A percentile compares a stretch with the other conserved stretches of the same genome.
These are phyloP conservation scores for Coemansia sp. DNA, from an alignment of 192 early-diverging fungal genomes.

Conservation along the genomic window DNA sequence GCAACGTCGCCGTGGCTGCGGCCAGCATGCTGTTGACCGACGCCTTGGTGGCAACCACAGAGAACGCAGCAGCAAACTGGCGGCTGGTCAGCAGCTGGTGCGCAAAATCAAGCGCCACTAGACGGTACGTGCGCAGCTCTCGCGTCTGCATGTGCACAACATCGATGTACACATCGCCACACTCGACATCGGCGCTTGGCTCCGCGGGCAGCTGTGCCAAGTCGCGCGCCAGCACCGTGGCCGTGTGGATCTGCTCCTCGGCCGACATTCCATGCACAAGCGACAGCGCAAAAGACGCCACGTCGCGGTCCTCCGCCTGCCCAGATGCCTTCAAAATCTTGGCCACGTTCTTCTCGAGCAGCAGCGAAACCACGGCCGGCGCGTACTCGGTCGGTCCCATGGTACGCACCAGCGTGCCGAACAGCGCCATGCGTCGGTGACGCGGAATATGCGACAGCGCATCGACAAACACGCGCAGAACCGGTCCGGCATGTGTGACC, in stretches of 20 bases:
- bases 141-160: slow-evolving; percentile 21
- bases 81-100: slow-evolving; percentile 47
- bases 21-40: slow-evolving; percentile 21
- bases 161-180: slow-evolving; percentile 19
- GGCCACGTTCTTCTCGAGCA: slow-evolving; percentile 72
- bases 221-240: slow-evolving; percentile 60
- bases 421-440: slow-evolving; percentile 86
- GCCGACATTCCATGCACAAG: slow-evolving; percentile 70
- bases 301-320: slow-evolving; percentile 59
- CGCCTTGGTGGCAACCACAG: slow-evolving; percentile 4
- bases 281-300: slow-evolving; percentile 73
- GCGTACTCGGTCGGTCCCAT: slow-evolving; percentile 78
- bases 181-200: slow-evolving; percentile 2
- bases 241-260: slow-evolving; percentile 64
- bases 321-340: slow-evolving; percentile 47
- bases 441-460: slow-evolving; percentile 89
- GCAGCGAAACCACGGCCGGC: slow-evolving; percentile 66
- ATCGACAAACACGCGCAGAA: slow-evolving; percentile 90
- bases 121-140: slow-evolving; percentile 44
- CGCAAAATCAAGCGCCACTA: slow-evolving; percentile 48
- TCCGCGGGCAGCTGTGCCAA: slow-evolving; percentile 60
- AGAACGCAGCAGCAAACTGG: slow-evolving; percentile 26
- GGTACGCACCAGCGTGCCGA: slow-evolving; percentile 76
- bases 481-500: slow-evolving; percentile 63
- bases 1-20: slow-evolving; percentile 14